Evolutionary conservation across 2,329 filamentous ascomycete species (phyloP).

Genomic region (Ploettnerulaceae sp.): DNA sequence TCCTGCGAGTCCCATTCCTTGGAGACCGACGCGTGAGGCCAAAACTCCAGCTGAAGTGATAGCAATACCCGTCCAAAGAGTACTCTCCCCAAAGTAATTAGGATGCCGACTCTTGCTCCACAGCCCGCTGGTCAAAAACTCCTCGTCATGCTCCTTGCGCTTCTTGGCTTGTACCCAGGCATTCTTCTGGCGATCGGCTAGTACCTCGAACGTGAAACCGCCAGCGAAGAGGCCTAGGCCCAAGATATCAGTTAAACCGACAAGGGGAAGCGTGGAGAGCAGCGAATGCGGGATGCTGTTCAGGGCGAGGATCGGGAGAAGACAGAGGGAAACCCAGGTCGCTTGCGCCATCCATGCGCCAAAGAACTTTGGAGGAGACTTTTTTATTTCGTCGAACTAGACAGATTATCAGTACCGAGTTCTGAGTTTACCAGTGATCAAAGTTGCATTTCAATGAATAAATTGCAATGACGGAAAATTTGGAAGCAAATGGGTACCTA

Average conservation of each 20-base stretch:
- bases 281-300: slow-evolving; percentile 54
- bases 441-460: no score
- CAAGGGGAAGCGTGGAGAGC: slow-evolving; percentile 44
- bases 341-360: slow-evolving; percentile 59
- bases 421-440: no score
- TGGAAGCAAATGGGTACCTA: no score
- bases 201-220: slow-evolving; percentile 56
- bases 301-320: slow-evolving; percentile 59
- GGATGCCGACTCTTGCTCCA: slow-evolving; percentile 60
- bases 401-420: no score
- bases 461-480: no score
- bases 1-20: slow-evolving; percentile 51
- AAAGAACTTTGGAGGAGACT: slow-evolving; percentile 48
- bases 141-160: slow-evolving; percentile 61
- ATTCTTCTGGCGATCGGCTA: slow-evolving; percentile 60
- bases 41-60: slow-evolving; percentile 54
- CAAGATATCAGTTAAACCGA: slow-evolving; percentile 50
- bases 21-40: slow-evolving; percentile 47
- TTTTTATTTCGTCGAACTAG: slow-evolving; percentile 51
- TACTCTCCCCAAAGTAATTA: slow-evolving; percentile 69
- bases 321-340: slow-evolving; percentile 62
- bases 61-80: slow-evolving; percentile 64
- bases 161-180: slow-evolving; percentile 57
- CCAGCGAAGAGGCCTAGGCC: slow-evolving; percentile 54
- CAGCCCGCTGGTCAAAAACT: slow-evolving; percentile 59